Evolutionary conservation across 176 grass and related monocot species (phyloP).

Genomic region (Aegilops umbellulata): DNA sequence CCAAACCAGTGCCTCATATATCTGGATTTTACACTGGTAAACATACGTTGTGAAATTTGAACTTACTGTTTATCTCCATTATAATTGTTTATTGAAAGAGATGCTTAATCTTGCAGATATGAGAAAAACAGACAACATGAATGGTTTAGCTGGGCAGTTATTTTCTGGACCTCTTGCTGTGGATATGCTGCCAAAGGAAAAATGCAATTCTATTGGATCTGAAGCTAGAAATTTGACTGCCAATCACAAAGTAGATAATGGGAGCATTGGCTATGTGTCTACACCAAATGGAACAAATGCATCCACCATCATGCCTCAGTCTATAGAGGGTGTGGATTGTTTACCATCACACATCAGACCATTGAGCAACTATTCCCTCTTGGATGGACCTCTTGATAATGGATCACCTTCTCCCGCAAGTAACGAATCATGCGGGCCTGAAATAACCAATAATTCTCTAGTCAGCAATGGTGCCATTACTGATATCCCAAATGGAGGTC

Average conservation of each 20-base stretch:
- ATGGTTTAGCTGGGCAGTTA: conserved; percentile 35
- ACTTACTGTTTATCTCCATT: background rate
- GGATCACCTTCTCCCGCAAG: conserved; percentile 34
- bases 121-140: conserved; percentile 28
- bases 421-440: conserved; percentile 21
- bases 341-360: conserved; percentile 13
- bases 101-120: conserved; percentile 26
- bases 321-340: conserved; percentile 11
- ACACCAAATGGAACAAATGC: conserved; percentile 26
- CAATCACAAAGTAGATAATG: conserved; percentile 20
- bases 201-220: conserved; percentile 25
- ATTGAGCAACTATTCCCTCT: conserved; percentile 42
- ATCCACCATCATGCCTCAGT: conserved; percentile 15
- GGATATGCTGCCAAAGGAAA: conserved; percentile 37
- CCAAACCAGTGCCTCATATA: conserved; percentile 48
- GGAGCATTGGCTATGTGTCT: conserved; percentile 20
- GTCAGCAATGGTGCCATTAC: conserved; percentile 31
- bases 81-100: conserved; percentile 14
- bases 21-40: conserved; percentile 73
- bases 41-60: background rate
- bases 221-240: conserved; percentile 40
- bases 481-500: conserved; percentile 41
- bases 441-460: conserved; percentile 38
- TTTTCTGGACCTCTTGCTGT: conserved; percentile 27
- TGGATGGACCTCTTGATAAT: conserved; percentile 51